phyloP scores from a whole-genome alignment of 495 filamentous ascomycete species.

The Parmelia sp. region DNA sequence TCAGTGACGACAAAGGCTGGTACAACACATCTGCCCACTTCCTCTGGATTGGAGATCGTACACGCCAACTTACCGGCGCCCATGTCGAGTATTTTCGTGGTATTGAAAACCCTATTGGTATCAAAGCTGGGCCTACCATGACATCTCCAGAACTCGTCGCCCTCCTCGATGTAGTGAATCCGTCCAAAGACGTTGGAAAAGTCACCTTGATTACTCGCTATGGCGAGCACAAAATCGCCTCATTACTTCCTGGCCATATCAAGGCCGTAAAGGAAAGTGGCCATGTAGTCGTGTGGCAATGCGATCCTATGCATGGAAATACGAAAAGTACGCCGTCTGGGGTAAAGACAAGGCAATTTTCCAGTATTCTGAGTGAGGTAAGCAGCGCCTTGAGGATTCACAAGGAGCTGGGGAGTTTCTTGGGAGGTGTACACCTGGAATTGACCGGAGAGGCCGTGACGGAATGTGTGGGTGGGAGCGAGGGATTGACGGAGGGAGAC shows the following conservation, averaged over 20 bases:
- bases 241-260: slow-evolving; percentile 75
- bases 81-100: slow-evolving; percentile 98
- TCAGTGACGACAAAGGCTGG: slow-evolving; percentile 43
- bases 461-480: slow-evolving; percentile 89
- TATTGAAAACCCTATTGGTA: slow-evolving; percentile 88
- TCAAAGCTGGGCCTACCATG: slow-evolving; percentile 91
- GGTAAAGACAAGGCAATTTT: slow-evolving; percentile 86
- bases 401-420: slow-evolving; percentile 68
- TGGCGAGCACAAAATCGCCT: slow-evolving; percentile 64
- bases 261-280: slow-evolving; percentile 63
- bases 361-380: slow-evolving; percentile 78
- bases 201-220: slow-evolving; percentile 95
- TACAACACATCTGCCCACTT: slow-evolving; percentile 95
- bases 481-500: slow-evolving; percentile 79
- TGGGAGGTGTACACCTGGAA: slow-evolving; percentile 93
- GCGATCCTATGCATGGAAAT: slow-evolving; percentile 95
- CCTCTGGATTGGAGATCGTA: slow-evolving; percentile 96
- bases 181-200: slow-evolving; percentile 72
- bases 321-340: slow-evolving; percentile 53
- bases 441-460: slow-evolving; percentile 94
- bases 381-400: slow-evolving; percentile 75
- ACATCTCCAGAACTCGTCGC: slow-evolving; percentile 60
- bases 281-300: slow-evolving; percentile 89
- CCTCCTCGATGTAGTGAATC: slow-evolving; percentile 81
- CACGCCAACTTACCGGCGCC: slow-evolving; percentile 81